Base-by-base conservation (phyloP, 2,329 filamentous ascomycete genomes). In the Aspergillus clavatus region DNA sequence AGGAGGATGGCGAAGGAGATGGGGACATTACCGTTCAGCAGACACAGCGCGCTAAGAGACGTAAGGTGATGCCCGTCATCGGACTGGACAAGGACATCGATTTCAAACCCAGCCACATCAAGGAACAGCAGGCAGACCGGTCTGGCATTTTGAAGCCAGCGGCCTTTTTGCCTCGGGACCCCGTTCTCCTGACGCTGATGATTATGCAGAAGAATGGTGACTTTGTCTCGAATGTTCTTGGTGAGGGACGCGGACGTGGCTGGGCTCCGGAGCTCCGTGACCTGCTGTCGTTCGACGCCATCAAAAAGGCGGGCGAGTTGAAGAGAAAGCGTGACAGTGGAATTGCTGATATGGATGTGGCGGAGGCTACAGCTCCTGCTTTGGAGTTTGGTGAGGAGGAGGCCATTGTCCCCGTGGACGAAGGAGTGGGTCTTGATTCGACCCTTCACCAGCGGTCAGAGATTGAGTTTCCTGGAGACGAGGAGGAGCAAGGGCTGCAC, bases 281-380 rank as follows among this genome's bases (percentile, higher is more conserved):
- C n/a, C 82, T 98, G 58, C 74, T 97, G n/a, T 95, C 89, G 1
- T 75, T 96, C 33, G 88, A 94, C 53, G 79, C 87, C 11, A 79
- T 95, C 12, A 83, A 84, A 50, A 82, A 82, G 46, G 79, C 84
- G 33, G 85, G 83, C 46, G 89, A 95, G 50, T 78, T 91, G 44
- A 98, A 97, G 79, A 82, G 93, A 47, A 98, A 98, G 77, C 84
- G 93, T 35, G 89, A 95, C 60, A 89, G 85, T 58, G 89, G 87
- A 19, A 81, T 93, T 52, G 87, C 86, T 36, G 89, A 91, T 59
- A 78, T 93, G 52, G 87, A 85, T 51, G 82, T 86, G 37, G 78
- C 79, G 40, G 81, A 80, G 24, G 77, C 75, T 22, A 89, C 69
- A 83, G 81, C 38, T 80, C 89, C 43, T 47, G 69, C 74, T 36